Conservation (phyloP, 192 early-diverging fungal genomes). For the Gonapodya sp. region DNA sequence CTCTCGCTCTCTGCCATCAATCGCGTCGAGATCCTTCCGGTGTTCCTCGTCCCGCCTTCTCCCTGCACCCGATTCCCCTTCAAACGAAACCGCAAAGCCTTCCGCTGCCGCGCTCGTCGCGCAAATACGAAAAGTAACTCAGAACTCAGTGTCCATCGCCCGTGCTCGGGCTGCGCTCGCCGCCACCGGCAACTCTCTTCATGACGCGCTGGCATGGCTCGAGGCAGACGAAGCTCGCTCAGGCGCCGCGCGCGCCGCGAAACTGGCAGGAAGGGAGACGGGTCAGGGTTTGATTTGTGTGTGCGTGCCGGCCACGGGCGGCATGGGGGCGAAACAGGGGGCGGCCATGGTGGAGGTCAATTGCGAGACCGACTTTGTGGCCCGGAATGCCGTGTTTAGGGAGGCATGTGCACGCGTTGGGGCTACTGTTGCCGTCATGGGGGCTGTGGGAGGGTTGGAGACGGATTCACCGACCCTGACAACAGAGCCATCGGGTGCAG, state of each 20-base stretch:
- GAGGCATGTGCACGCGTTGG: conserved; percentile 54
- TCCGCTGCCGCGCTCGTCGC: conserved; percentile 53
- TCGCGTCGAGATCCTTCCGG: background rate
- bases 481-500: too few relatives aligned
- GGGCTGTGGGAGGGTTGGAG: background rate
- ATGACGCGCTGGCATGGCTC: conserved; percentile 72
- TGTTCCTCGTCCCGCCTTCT: background rate
- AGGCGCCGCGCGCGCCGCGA: conserved; percentile 70
- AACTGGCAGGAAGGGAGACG: conserved; percentile 67
- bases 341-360: conserved; percentile 49
- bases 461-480: too few relatives aligned
- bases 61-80: background rate
- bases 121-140: conserved; percentile 65
- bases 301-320: conserved; percentile 26
- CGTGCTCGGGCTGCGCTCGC: conserved; percentile 82
- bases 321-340: conserved; percentile 13
- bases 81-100: conserved; percentile 22
- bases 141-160: conserved; percentile 50
- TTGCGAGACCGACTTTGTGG: conserved; percentile 96
- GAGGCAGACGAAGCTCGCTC: conserved; percentile 56
- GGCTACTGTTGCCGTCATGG: conserved; percentile 23
- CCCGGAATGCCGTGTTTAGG: conserved; percentile 67
- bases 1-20: background rate
- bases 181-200: conserved; percentile 55
- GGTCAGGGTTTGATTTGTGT: conserved; percentile 69